Base-by-base conservation (phyloP, 805 yeast genomes). In the Scheffersomyces amazonensis region DNA sequence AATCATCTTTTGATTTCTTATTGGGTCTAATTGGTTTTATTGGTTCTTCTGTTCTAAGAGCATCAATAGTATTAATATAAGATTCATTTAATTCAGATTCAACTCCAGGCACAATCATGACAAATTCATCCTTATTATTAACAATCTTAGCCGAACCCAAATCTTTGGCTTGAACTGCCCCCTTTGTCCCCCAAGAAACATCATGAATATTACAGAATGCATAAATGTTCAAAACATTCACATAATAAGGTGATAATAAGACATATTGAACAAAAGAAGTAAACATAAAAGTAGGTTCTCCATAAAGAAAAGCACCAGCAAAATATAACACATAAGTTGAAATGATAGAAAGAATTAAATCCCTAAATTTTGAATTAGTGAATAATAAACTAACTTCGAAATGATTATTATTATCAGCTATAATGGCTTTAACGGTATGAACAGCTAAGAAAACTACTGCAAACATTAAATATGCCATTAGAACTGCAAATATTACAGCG, bases 111-210 rank as follows among this genome's bases (percentile, higher is more conserved):
- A 55, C 69, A 31, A 66, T 58, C 60, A 64, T 64, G 32, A 69
- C 65, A 50, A 69, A 53, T 38, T 65, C 66, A 39, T 64, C 68
- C 37, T 60, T 62, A 36, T 64, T 63, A 17, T 41, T 34, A 2
- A 60, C 72, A 3, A 87, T 57, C 52, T 83, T 86, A 17, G 96
- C 96, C 32, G 83, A 80, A 43, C 97, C 98, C 51, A 93, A 71
- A 60, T 76, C 95, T 64, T 69, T 77, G 55, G 69, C 79, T 35
- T 49, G 51, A 9, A 78, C 80, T 35, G 82, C 87, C 34, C 96
- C 96, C 60, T 90, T 87, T 3, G 96, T 91, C 58, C 98, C 98
- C 98, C 98, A 91, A 5, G 96, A 86, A 34, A 91, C 81, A 68
- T 91, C 99, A 60, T 91, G 96, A 43, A 91, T 83, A 62, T 91